Evolutionary conservation across 73 alveolate genomes (phyloP).

Genomic region (Tetrahymena malaccensis): DNA sequence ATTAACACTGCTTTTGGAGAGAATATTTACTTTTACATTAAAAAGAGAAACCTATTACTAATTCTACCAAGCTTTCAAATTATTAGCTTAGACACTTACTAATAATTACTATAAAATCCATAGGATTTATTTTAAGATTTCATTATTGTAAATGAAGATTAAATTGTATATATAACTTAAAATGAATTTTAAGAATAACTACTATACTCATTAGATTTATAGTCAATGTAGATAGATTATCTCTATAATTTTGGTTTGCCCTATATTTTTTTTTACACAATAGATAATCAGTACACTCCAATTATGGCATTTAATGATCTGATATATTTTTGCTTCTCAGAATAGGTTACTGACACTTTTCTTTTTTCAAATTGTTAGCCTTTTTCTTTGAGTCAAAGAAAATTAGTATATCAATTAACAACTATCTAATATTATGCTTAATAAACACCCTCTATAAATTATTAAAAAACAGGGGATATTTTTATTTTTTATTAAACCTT

Average conservation of each 20-base stretch:
- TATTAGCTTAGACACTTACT: not conserved
- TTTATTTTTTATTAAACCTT: no score
- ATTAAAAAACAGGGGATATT: no score
- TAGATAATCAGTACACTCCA: not conserved
- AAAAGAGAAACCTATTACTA: not conserved
- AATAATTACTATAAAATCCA: no score
- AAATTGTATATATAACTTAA: not conserved
- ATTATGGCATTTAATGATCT: not conserved
- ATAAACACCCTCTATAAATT: no score
- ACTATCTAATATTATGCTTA: no score
- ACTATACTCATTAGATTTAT: not conserved
- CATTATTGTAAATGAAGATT: no score
- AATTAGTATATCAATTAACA: no score
- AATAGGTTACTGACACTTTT: no score
- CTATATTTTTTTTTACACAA: not conserved
- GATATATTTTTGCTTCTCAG: not conserved
- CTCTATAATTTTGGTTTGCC: not conserved
- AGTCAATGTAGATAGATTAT: no score
- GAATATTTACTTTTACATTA: not conserved
- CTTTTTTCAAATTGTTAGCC: not conserved
- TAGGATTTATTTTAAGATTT: no score
- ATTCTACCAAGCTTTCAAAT: no score
- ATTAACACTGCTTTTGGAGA: not conserved
- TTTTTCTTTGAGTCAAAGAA: no score
- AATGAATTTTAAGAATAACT: not conserved